A percentile compares a stretch with the other conserved stretches of the same genome.
Conservation (phyloP, 345 rosid genomes). For the Sonneratia caseolaris region DNA sequence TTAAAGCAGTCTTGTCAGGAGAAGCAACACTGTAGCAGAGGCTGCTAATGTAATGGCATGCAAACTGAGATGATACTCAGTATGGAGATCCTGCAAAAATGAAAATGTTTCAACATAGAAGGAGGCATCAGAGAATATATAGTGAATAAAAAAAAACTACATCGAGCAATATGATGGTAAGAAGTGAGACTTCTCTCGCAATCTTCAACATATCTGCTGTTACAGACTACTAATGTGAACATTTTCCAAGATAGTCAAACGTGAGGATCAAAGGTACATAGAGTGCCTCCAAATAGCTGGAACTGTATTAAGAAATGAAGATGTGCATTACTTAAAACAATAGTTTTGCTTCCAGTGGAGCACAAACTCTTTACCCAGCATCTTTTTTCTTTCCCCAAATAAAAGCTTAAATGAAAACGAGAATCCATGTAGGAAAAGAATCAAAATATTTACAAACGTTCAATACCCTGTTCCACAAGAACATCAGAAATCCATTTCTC, state of each 20-base stretch:
- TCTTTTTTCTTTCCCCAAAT: neutral
- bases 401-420: neutral
- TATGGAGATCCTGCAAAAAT: slow-evolving; percentile 5
- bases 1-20: slow-evolving; percentile 26
- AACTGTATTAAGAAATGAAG: neutral
- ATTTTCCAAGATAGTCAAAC: neutral
- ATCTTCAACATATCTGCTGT: neutral
- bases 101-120: neutral
- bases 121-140: neutral
- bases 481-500: neutral
- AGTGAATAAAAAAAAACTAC: neutral
- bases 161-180: neutral
- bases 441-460: neutral
- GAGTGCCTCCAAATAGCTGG: neutral
- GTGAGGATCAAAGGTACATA: neutral
- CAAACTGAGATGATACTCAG: neutral
- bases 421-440: neutral
- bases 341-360: neutral
- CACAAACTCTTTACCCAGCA: neutral
- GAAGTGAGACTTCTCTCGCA: neutral
- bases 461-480: neutral
- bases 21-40: slow-evolving; percentile 24
- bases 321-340: neutral
- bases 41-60: neutral
- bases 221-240: neutral